phyloP scores from a whole-genome alignment of 2,329 filamentous ascomycete species.

The Fusarium sp. region DNA sequence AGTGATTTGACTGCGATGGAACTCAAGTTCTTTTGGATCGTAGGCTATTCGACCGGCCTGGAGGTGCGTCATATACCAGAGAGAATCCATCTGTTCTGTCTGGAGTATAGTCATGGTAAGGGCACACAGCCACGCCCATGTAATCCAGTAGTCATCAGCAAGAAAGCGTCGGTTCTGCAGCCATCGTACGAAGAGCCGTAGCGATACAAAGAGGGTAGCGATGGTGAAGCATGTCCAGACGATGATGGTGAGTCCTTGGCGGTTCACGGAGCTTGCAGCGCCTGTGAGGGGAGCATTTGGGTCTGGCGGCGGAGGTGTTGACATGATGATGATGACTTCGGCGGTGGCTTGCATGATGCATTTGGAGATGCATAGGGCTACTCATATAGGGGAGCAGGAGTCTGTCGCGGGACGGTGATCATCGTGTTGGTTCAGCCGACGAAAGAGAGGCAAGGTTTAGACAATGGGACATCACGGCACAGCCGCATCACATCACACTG shows the following conservation, averaged over 20 bases:
- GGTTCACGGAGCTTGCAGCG: constrained; percentile 1
- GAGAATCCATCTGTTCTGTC: constrained; percentile 18
- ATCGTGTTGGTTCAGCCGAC: background rate
- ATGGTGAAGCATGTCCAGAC: constrained; percentile 21
- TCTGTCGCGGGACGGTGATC: background rate
- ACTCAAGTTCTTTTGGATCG: background rate
- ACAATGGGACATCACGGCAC: background rate
- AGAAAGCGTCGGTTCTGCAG: constrained; percentile 12
- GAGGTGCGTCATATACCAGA: constrained; percentile 22
- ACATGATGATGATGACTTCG: background rate
- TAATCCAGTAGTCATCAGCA: constrained; percentile 25
- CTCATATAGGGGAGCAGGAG: background rate
- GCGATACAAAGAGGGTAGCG: constrained; percentile 3
- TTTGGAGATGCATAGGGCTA: background rate
- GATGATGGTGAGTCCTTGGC: background rate
- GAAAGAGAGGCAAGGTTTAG: background rate
- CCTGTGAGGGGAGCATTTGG: constrained; percentile 13
- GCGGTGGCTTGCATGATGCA: background rate
- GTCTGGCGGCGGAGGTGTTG: background rate
- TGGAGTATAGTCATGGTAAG: constrained; percentile 24
- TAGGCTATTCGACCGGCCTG: background rate
- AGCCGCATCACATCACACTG: background rate
- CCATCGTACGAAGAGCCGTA: constrained; percentile 11
- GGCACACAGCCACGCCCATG: constrained; percentile 10
- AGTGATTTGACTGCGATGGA: background rate